phyloP scores from a whole-genome alignment of 192 early-diverging fungal species.

The Allomyces javanicus region DNA sequence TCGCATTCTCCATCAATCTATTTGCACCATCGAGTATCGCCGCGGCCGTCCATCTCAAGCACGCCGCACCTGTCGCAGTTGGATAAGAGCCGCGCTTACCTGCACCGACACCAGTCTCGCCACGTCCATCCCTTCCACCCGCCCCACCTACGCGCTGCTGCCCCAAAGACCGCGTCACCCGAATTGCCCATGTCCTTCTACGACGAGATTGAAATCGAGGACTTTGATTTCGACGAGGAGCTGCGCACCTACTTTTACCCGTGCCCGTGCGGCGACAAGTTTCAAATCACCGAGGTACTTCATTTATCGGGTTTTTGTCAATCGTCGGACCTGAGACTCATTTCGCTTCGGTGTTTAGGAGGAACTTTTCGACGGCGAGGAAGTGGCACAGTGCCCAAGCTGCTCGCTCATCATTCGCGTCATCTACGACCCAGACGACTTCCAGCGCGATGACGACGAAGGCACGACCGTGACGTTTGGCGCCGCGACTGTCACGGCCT shows the following conservation, averaged over 20 bases:
- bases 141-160: no score
- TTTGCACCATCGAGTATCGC: no score
- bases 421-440: conserved; percentile 69
- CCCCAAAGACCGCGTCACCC: no score
- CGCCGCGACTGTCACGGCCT: neutral
- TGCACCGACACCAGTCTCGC: no score
- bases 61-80: no score
- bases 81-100: no score
- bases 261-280: conserved; percentile 92
- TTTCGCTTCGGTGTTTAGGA: conserved; percentile 16
- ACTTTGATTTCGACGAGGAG: conserved; percentile 83
- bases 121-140: no score
- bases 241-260: conserved; percentile 68
- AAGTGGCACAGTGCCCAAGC: conserved; percentile 73
- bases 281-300: conserved; percentile 56
- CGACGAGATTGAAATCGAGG: conserved; percentile 57
- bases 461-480: conserved; percentile 19
- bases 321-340: no score
- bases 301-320: no score
- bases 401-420: conserved; percentile 82
- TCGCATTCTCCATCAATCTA: no score
- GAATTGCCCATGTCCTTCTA: conserved; percentile 14
- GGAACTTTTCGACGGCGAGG: conserved; percentile 59
- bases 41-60: no score
- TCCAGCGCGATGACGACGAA: conserved; percentile 27